Base-by-base conservation (phyloP, 1,284 basidiomycete genomes). In the Xerocomus amazonicus region DNA sequence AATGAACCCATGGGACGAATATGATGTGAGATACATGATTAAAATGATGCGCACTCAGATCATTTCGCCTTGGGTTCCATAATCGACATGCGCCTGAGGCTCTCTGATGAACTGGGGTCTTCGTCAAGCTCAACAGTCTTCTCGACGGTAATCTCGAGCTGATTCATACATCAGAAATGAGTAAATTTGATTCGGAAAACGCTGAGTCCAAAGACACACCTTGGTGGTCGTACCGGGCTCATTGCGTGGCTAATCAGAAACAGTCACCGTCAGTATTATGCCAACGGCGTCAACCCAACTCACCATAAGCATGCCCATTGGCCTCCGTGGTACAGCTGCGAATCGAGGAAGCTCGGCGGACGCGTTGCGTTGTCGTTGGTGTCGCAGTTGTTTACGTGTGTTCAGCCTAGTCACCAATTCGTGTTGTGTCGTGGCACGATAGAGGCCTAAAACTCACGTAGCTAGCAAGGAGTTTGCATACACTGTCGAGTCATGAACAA, bases 381-480 rank as follows among this genome's bases (percentile, higher is more conserved):
- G 44, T 47, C 55, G 59, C 31, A 69, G 56, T 32, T 63, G 56
- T 48, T 55, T 65, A 6, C 62, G 63, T 10, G 67, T 48, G 33
- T 69, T 65, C 47, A 69, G 40, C 13, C 67, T 65, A 29, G 26
- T 27, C 14, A 6, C 3, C 12, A 9, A 40, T 46, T 5, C 4
- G 31, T 44, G 8, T 43, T 2, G 3, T 6, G 16, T 32, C n/a
- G 36, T 13, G 10, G 19, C 9, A 39, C 19, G 23, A 47, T 7
- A 13, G 43, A 31, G 1, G 23, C 16, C 37, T 12, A 10, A 43
- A 43, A 54, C 64, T 47, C 44, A 69, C 67, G 67, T 69, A 1
- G 67, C 64, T n/a, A 66, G 57, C 19, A 66, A 47, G 12, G 67
- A 66, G 34, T 68, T 69, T n/a, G 64, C 66, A 26, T 66, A 69